Evolutionary conservation across 192 early-diverging fungal species (phyloP), one percentile per base, ranked within the genome.

Genomic region (Oehlia diaphana): DNA sequence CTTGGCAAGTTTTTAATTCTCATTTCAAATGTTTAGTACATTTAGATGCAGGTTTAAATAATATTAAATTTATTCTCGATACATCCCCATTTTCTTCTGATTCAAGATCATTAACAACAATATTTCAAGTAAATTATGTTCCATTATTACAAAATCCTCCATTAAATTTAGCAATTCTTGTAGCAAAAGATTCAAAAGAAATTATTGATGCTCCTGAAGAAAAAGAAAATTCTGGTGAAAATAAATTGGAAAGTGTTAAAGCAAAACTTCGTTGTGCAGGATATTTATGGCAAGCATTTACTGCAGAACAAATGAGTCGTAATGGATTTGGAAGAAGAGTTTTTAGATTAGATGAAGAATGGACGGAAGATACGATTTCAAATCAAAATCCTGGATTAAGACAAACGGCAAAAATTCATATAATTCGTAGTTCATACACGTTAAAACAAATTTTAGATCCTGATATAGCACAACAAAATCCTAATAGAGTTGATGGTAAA

Each of bases 261-360:
- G 82, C 84, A 70, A 91, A 91, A 74, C 79, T 92, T 50, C 80
- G 92, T 8, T 91, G 87, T 80, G 86, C 86, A 12, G 91, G 84
- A 4, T 92, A 93, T 77, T 80, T 93, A 67, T 93, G 92, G 92
- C 92, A 93, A 80, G 92, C 92, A 13, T 93, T 90, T 78, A 88
- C 87, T 31, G 84, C 92, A 19, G 92, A 93, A 80, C 91, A 92
- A 81, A 84, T 93, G 83, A 82, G 90, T 78, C 88, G 92, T 16
- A 83, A 88, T 53, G 92, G 90, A 23, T 91, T 92, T 84, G 92
- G 90, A 2, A 88, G 90, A 47, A 78, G 77, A 47, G 87, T 91
- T 33, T 91, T 93, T 77, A 84, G 91, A 42, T 80, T 93, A 5
- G 89, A 92, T 14, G 92, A 93, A 73, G 69, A 72, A 23, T 89